Base-by-base conservation (phyloP, 805 yeast species). In the Ogataea naganishii region DNA sequence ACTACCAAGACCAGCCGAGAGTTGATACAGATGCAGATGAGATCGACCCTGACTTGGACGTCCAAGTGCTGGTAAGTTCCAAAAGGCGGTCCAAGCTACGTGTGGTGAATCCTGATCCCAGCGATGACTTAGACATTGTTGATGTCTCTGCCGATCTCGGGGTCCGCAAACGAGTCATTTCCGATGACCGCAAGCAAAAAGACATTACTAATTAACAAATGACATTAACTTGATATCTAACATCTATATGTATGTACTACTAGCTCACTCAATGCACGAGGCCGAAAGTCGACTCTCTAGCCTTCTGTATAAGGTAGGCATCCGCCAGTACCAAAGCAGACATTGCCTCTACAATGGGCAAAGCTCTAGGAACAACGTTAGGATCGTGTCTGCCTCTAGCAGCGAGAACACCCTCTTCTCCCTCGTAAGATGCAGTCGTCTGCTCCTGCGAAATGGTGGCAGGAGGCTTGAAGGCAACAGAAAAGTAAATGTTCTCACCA, bases 321-420 rank as follows among this genome's bases (percentile, higher is more conserved):
- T 92, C 98, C 24, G 89, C 89, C 39, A 89, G 59, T 2, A 85
- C 96, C 41, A 92, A 66, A n/a, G 96, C 92, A 28, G 97, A 74
- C 97, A 92, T 89, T 23, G 97, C 84, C 64, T 92, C 98, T 18
- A 92, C 97, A 49, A 92, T 92, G 30, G 98, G 97, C 37, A 92
- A 85, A 23, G 98, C 98, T 58, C 98, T 77, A 42, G 98, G 98
- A 14, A 94, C 94, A 32, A 92, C 98, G 49, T 88, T 84, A 20
- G 98, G 98, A 55, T 92, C 98, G 51, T 92, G 98, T 69, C 98
- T 82, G 33, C 98, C 98, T 56, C 89, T 79, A 20, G 98, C 96
- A 31, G 92, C 95, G 36, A 92, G 67, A 7, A 79, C 74, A 51
- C 98, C 98, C 29, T 63, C 75, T 43, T 71, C 69, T 47, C 98